Percentiles rank a stretch among this genome's conserved stretches.
Conservation (phyloP, 2,329 filamentous ascomycete species). For the Pyrenophora seminiperda region DNA sequence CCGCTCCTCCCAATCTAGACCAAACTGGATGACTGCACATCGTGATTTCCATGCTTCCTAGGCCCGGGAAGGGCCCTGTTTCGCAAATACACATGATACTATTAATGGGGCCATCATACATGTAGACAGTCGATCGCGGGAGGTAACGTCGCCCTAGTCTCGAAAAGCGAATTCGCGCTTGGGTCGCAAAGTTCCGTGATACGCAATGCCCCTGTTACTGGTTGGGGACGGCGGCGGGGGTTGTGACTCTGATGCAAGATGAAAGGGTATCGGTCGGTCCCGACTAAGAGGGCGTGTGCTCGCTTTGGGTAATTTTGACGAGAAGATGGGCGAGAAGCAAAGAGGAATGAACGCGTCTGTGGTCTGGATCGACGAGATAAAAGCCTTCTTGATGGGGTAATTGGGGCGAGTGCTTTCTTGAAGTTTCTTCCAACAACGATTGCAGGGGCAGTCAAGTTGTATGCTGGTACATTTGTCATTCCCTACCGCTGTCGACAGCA, state of each 20-base stretch:
- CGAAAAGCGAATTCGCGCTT: neutral
- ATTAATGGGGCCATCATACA: constrained; percentile 11
- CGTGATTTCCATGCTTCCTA: constrained; percentile 1
- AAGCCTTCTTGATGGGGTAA: too few species aligned
- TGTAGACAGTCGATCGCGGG: neutral
- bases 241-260: too few species aligned
- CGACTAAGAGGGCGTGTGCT: neutral
- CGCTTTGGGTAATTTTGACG: neutral
- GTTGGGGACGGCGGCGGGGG: too few species aligned
- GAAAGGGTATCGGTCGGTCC: too few species aligned
- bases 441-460: too few species aligned
- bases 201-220: too few species aligned
- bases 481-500: too few species aligned
- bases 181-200: neutral
- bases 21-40: constrained; percentile 1
- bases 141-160: neutral
- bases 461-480: too few species aligned
- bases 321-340: neutral
- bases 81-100: constrained; percentile 5
- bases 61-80: neutral
- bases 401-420: too few species aligned
- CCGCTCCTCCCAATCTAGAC: neutral
- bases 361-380: too few species aligned
- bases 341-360: too few species aligned
- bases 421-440: too few species aligned